Evolutionary conservation across 495 filamentous ascomycete genomes (phyloP).

Genomic region (Lepidopterella palustris): DNA sequence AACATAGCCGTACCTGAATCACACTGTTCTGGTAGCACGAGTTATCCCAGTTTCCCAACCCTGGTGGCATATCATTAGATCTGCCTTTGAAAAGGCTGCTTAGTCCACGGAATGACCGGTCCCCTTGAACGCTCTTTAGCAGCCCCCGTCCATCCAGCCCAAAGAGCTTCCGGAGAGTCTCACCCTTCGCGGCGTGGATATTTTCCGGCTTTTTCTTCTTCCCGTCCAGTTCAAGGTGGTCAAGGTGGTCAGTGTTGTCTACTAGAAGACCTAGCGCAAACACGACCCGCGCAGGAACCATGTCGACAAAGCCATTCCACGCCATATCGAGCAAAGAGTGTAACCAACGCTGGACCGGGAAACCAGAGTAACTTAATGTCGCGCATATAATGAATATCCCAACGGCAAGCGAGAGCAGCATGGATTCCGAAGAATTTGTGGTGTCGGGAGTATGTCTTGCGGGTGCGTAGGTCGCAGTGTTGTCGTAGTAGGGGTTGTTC

Average conservation of each 20-base stretch:
- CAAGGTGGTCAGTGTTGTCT: neutral
- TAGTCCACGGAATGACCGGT: slow-evolving; percentile 41
- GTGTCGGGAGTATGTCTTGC: neutral
- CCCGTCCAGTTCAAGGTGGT: neutral
- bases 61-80: slow-evolving; percentile 52
- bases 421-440: neutral
- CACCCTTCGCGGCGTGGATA: slow-evolving; percentile 55
- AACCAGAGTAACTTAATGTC: slow-evolving; percentile 12
- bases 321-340: slow-evolving; percentile 7
- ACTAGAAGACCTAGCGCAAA: slow-evolving; percentile 10
- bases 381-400: slow-evolving; percentile 12
- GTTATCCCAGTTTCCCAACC: slow-evolving; percentile 85
- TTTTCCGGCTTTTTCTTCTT: slow-evolving; percentile 28
- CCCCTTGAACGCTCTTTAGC: slow-evolving; percentile 42
- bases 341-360: slow-evolving; percentile 21
- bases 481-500: slow-evolving; percentile 4
- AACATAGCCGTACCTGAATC: slow-evolving; percentile 39
- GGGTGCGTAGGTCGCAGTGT: slow-evolving; percentile 2
- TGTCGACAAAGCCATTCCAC: neutral
- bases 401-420: neutral
- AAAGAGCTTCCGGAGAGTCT: slow-evolving; percentile 59
- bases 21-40: slow-evolving; percentile 98
- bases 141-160: slow-evolving; percentile 53
- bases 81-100: slow-evolving; percentile 40
- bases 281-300: slow-evolving; percentile 14